A percentile compares a stretch with the other conserved stretches of the same genome.
phyloP scores from a whole-genome alignment of 345 rosid genomes.

The Heritiera fomes region DNA sequence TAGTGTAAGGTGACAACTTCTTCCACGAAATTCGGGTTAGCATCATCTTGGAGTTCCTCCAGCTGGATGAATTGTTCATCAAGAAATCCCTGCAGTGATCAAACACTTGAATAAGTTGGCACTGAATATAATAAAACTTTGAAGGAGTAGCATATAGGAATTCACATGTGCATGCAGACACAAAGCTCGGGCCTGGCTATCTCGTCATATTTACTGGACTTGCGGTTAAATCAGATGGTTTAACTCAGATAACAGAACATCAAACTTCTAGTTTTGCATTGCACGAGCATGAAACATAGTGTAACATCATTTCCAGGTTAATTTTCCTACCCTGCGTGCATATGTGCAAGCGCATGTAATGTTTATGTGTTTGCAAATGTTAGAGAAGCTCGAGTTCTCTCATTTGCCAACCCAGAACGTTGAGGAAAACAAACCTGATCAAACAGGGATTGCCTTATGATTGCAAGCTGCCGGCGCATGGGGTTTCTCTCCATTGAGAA shows the following conservation, averaged over 20 bases:
- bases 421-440: constrained; percentile 48
- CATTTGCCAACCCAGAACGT: background rate
- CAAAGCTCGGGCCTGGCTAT: too few species aligned
- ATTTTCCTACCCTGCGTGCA: background rate
- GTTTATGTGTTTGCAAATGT: too few species aligned
- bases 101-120: background rate
- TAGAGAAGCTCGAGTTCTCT: too few species aligned
- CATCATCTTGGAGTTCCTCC: constrained; percentile 72
- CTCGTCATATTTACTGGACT: too few species aligned
- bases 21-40: constrained; percentile 74
- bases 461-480: constrained; percentile 49
- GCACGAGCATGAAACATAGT: background rate
- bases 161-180: background rate
- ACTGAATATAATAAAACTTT: background rate
- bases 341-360: too few species aligned
- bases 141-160: background rate
- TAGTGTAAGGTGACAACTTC: constrained; percentile 67
- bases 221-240: too few species aligned
- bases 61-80: constrained; percentile 71
- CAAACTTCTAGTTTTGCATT: background rate
- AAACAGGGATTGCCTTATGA: constrained; percentile 61
- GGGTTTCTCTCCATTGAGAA: constrained; percentile 43
- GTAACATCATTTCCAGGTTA: background rate
- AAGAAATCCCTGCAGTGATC: constrained; percentile 45
- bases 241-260: too few species aligned